Conservation (phyloP, 768 basidiomycete genomes). For the Zangia roseola region DNA sequence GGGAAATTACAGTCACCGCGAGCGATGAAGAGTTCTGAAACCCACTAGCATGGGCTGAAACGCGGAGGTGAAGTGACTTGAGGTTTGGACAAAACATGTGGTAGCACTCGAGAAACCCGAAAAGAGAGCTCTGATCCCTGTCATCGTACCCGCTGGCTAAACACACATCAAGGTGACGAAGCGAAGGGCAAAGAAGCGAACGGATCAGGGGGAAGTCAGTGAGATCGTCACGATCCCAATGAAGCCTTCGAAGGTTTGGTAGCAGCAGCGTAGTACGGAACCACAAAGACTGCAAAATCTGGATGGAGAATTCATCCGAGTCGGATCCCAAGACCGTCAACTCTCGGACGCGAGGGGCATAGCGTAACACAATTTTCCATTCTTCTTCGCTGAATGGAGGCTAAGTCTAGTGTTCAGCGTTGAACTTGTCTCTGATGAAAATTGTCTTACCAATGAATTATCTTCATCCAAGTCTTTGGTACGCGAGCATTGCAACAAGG, state of each 20-base stretch:
- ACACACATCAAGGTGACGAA: conserved; percentile 4
- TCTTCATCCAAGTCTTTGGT: background rate
- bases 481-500: background rate
- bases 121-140: background rate
- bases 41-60: no score
- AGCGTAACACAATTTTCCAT: conserved; percentile 1
- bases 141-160: background rate
- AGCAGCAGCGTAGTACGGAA: conserved; percentile 4
- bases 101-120: conserved; percentile 6
- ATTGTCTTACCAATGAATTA: background rate
- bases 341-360: conserved; percentile 9
- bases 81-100: conserved; percentile 8
- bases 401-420: background rate
- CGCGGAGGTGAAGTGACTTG: conserved; percentile 1
- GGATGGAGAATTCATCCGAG: background rate
- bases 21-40: no score
- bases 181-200: conserved; percentile 11
- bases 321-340: background rate
- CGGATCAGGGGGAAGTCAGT: background rate
- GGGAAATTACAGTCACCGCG: background rate
- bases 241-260: conserved; percentile 6
- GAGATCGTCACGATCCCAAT: background rate
- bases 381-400: conserved; percentile 4
- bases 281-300: conserved; percentile 3
- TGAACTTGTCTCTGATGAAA: background rate